Evolutionary conservation across 768 basidiomycete species (phyloP).

Genomic region (Pisolithus orientalis): DNA sequence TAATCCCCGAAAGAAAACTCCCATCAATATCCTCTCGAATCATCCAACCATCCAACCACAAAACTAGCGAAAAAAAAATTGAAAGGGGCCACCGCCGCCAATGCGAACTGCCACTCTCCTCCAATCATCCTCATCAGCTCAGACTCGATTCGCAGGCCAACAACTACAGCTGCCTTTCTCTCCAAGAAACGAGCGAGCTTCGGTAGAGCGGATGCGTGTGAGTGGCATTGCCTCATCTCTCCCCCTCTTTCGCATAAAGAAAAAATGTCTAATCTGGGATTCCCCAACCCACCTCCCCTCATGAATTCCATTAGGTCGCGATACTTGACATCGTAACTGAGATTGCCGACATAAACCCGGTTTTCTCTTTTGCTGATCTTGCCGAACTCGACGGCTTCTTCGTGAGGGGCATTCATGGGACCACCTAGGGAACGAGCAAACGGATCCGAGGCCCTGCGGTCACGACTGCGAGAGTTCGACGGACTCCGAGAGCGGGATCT

Average conservation of each 20-base stretch:
- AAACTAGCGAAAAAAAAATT: constrained; percentile 34
- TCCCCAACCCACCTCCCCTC: constrained; percentile 98
- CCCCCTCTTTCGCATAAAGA: constrained; percentile 32
- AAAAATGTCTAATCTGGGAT: constrained; percentile 55
- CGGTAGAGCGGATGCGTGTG: constrained; percentile 30
- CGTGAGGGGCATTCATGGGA: constrained; percentile 84
- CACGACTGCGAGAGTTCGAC: constrained; percentile 50
- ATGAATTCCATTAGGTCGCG: constrained; percentile 99
- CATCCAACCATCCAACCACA: constrained; percentile 43
- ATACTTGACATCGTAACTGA: constrained; percentile 98
- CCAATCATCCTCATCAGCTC: constrained; percentile 31
- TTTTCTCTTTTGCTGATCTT: constrained; percentile 98
- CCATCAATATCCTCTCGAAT: constrained; percentile 86
- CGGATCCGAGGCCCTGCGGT: constrained; percentile 53
- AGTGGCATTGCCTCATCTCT: constrained; percentile 19
- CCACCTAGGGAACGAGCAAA: constrained; percentile 80
- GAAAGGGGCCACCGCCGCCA: constrained; percentile 31
- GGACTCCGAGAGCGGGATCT: constrained; percentile 57
- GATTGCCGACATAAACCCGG: constrained; percentile 96
- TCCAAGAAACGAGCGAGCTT: constrained; percentile 26
- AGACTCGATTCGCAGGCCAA: constrained; percentile 23
- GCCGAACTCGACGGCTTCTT: constrained; percentile 93
- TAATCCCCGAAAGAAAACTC: constrained; percentile 84
- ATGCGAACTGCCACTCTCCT: constrained; percentile 19
- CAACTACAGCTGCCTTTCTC: constrained; percentile 25